Evolutionary conservation across 192 early-diverging fungal genomes (phyloP), one percentile per base, ranked within the genome.

Genomic region (Funneliformis geosporum): DNA sequence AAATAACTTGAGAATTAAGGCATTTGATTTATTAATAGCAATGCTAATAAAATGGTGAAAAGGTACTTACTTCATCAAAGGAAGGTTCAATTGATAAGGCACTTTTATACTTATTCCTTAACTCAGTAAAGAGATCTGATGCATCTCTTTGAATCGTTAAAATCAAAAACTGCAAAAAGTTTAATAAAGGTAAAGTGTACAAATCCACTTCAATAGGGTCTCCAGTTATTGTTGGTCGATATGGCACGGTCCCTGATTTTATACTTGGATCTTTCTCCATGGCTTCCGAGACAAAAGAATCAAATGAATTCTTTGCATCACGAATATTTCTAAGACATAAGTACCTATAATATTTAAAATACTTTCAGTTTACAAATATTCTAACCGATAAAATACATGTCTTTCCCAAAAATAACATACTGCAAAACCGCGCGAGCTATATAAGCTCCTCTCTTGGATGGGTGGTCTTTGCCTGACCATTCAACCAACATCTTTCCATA

Each of bases 391-490:
- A 76, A 76, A 47, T 18, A 46, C n/a, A 0, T 47, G 65, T 60
- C 2, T 76, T 8, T 33, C 21, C 4, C 8, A 78, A 9, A 79
- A n/a, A n/a, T 46, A 62, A 94, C 83, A 75, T 94, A 95, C 91
- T 93, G 93, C 47, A 97, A 85, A 33, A 95, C 92, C 18, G 88
- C 91, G 61, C 96, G 91, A 11, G 94, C 87, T 61, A 93, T 85
- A 83, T 93, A 96, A 43, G 92, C 85, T 2, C 96, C 96, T 61
- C 88, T 88, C 76, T 93, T 94, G 23, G 80, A 75, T 25, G 82
- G 83, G n/a, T 87, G 87, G 18, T 89, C 88, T 68, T 87, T 77
- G 42, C 81, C 82, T 23, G 91, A 88, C 94, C 94, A 97, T 60
- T 95, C 94, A 73, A 85, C 91, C 38, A 92, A 89, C 87, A 97